Evolutionary conservation across 441 rosid genomes (phyloP).

Genomic region (Euphorbia celastroides): DNA sequence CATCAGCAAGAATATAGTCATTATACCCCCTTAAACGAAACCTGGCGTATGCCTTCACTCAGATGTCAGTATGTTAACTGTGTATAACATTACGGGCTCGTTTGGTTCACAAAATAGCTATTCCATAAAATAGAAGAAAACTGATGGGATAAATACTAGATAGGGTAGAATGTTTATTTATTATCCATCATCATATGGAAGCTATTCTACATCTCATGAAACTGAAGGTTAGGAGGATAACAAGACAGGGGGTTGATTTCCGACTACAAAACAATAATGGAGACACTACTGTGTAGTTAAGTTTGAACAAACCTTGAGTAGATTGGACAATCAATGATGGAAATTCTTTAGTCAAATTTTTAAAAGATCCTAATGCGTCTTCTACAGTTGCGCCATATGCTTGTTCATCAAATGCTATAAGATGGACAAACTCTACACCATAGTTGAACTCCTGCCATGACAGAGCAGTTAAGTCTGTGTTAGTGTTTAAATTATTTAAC

Average conservation of each 20-base stretch:
- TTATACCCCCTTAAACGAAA: neutral
- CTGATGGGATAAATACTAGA: too few species aligned
- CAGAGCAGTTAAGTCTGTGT: constrained; percentile 17
- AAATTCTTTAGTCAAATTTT: constrained; percentile 38
- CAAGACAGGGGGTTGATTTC: constrained; percentile 2
- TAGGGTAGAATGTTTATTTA: too few species aligned
- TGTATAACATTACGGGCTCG: too few species aligned
- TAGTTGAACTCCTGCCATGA: constrained; percentile 69
- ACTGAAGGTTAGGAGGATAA: constrained; percentile 2
- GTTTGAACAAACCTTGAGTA: constrained; percentile 54
- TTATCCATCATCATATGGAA: too few species aligned
- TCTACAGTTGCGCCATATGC: constrained; percentile 41
- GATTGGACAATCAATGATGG: constrained; percentile 76
- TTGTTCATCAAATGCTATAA: constrained; percentile 51
- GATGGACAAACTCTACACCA: constrained; percentile 77
- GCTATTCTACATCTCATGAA: too few species aligned
- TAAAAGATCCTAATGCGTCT: constrained; percentile 64
- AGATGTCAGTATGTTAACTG: too few species aligned
- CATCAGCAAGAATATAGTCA: neutral
- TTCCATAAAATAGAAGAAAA: too few species aligned
- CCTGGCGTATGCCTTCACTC: too few species aligned
- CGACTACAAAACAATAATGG: neutral
- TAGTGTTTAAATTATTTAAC: constrained; percentile 11
- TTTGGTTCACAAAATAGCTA: too few species aligned
- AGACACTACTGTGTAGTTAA: constrained; percentile 2